Base-by-base conservation (phyloP, 2,329 filamentous ascomycete genomes). In the Cladobotryum protrusum region DNA sequence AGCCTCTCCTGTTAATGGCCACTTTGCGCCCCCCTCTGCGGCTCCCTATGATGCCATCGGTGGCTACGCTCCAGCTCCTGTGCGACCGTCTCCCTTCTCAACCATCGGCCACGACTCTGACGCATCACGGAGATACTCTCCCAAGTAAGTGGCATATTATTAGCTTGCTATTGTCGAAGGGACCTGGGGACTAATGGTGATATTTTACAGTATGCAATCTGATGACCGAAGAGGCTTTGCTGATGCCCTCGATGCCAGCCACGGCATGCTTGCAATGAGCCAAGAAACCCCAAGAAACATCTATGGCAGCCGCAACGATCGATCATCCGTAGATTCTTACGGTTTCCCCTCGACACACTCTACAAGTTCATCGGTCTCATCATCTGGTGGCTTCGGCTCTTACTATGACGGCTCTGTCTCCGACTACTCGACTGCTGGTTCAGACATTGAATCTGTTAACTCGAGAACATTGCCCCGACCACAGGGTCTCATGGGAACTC, bases 251-350 rank as follows among this genome's bases (percentile, higher is more conserved):
- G 92, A 96, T 67, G 91, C 91, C 19, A 91, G 90, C 66, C 87
- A 93, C 54, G 89, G 90, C 59, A 96, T 97, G 88, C 80, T 96
- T 20, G 89, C 90, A 35, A 87, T 97, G 79, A 95, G 89, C 78
- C 90, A 96, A 71, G 90, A 96, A 61, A 96, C 90, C 1, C 89
- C 91, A 12, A 78, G 91, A 54, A 93, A 92, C 65, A 89, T 96
- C 61, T 96, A 96, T 63, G 89, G 86, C 54, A 78, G 81, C 56
- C 73, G 77, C 54, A 72, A 83, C 50, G 78, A 80, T 51, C 79
- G 89, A 56, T 84, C 82, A 49, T 90, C 90, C 1, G 78, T 82
- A 49, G 91, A 96, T 63, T 90, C 90, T 1, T 96, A 96, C 64
- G 89, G 89, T 13, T 97, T 96, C 68, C 91, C 92, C 6, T 82